A percentile compares a stretch with the other conserved stretches of the same genome.
phyloP scores from a whole-genome alignment of 179 eudicot species.

The Gypsophila paniculata region DNA sequence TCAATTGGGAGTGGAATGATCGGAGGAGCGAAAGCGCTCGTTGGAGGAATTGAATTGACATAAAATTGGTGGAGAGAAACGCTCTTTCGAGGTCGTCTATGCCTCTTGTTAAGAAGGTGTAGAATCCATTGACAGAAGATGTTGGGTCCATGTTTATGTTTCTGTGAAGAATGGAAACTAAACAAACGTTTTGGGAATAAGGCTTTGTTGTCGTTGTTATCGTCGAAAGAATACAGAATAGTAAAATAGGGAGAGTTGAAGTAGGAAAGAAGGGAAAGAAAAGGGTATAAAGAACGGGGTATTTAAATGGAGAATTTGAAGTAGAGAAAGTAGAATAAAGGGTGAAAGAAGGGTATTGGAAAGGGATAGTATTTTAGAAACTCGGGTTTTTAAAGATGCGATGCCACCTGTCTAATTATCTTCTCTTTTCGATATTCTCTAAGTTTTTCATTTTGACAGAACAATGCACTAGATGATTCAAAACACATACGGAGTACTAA shows the following conservation, averaged over 20 bases:
- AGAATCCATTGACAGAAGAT: conserved; percentile 84
- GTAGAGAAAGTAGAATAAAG: conserved; percentile 2
- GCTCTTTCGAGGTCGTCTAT: conserved; percentile 74
- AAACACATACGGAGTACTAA: no score
- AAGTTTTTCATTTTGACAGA: not conserved
- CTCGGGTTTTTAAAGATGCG: not conserved
- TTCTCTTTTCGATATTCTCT: not conserved
- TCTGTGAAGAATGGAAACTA: not conserved
- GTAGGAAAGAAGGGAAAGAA: conserved; percentile 18
- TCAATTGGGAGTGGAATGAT: conserved; percentile 73
- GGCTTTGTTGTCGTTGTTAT: no score
- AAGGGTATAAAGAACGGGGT: conserved; percentile 28
- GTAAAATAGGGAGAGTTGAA: conserved; percentile 12
- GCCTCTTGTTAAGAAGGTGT: conserved; percentile 65
- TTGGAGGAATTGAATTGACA: conserved; percentile 84
- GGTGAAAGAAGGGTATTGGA: not conserved
- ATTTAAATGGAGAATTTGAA: conserved; percentile 26
- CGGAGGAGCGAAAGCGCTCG: conserved; percentile 59
- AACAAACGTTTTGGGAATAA: no score
- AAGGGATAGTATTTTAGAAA: conserved; percentile 28
- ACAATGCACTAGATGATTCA: no score
- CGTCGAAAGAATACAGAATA: not conserved
- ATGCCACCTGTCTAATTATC: not conserved
- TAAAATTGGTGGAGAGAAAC: conserved; percentile 61
- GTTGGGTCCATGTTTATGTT: conserved; percentile 48